Base-by-base conservation (phyloP, 2,329 filamentous ascomycete species). In the Chlorencoelia australis region DNA sequence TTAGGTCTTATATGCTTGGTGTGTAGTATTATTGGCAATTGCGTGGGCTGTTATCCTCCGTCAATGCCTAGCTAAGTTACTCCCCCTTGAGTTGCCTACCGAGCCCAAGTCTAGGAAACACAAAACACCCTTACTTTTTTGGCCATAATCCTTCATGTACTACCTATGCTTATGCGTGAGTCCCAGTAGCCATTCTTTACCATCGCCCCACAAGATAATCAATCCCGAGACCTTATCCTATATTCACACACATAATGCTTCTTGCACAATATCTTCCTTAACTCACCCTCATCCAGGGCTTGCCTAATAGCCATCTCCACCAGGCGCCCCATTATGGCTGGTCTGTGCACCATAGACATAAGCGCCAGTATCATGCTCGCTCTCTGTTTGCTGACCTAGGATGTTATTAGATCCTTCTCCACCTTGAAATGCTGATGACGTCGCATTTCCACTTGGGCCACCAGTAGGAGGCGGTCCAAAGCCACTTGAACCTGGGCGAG, bases 311-410 rank as follows among this genome's bases (percentile, higher is more conserved):
- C 44, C 42, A 29, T 54, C 51, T 10, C 40, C 45, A 27, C 51
- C 48, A 29, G 49, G 41, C 24, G 71, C 62, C 24, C 74, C 75
- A 51, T 79, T 79, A 47, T 79, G 74, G 18, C 67, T 68, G n/a
- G 62, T 59, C 44, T 63, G 63, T 45, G 66, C 69, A 19, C 59
- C 62, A 35, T 69, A 61, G 4, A 63, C 46, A 32, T 60, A 61
- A 7, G 60, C 58, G 30, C 59, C 43, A 22, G 42, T 30, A 40
- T 59, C 56, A 37, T 59, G 54, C 17, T 59, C 57, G 18, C 44
- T 49, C 29, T 57, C 57, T 30, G 47, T 42, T 41, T 50, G 50
- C 30, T 49, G 51, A 16, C 49, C 52, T 14, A 57, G 53, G 35
- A 58, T 52, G 34, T 53, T 58, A 39, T 58, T 58, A 27, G 50